Percentiles rank a stretch among this genome's conserved stretches.
Conservation (phyloP, 352 stramenopile species). For the Peronospora farinosa region DNA sequence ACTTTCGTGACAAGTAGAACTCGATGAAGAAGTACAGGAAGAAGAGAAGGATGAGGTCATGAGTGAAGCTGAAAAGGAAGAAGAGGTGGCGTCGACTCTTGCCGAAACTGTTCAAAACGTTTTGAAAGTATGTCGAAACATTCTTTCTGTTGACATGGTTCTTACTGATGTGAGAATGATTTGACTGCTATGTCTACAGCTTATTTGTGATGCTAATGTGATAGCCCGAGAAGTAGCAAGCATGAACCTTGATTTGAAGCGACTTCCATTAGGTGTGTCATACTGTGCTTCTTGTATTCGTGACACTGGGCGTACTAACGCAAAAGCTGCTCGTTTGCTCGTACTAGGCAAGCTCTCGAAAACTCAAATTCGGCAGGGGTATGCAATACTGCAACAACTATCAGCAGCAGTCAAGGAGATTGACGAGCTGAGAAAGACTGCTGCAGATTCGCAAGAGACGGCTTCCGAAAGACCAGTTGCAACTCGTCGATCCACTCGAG, state of each 20-base stretch:
- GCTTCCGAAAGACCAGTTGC: too few relatives aligned
- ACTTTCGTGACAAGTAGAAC: constrained; percentile 15
- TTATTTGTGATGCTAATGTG: constrained; percentile 46
- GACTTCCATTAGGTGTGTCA: constrained; percentile 35
- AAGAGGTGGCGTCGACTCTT: constrained; percentile 27
- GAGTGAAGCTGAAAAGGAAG: constrained; percentile 13
- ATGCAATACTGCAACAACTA: constrained; percentile 46
- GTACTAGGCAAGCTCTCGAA: constrained; percentile 38
- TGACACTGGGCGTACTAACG: too few relatives aligned
- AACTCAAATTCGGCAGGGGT: constrained; percentile 54
- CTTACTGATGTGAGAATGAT: too few relatives aligned
- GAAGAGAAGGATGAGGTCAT: constrained; percentile 6
- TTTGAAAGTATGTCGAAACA: constrained; percentile 19
- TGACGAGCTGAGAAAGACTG: constrained; percentile 19
- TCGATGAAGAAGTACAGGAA: constrained; percentile 34
- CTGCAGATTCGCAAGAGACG: not conserved
- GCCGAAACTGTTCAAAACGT: constrained; percentile 32
- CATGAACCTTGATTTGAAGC: constrained; percentile 49
- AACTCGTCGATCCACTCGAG: too few relatives aligned
- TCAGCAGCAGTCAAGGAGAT: constrained; percentile 39
- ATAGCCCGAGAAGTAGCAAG: constrained; percentile 41
- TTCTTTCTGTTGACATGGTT: not conserved
- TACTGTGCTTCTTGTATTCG: not conserved
- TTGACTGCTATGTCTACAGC: constrained; percentile 15
- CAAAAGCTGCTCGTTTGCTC: too few relatives aligned